Evolutionary conservation across 208 protist species (phyloP).

Genomic region (Leishmania turanica): DNA sequence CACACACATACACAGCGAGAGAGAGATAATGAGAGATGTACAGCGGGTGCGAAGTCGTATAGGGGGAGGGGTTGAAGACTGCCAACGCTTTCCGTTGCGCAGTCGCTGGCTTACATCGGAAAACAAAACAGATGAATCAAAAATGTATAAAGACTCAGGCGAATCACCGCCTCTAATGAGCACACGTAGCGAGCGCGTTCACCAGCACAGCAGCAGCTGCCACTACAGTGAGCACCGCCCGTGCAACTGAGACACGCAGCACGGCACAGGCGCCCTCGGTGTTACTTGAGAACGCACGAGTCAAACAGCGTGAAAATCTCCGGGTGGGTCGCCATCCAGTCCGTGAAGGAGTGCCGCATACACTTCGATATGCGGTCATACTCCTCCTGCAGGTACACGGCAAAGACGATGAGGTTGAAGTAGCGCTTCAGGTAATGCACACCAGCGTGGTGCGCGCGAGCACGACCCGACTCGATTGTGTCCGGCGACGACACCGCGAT

Average conservation of each 20-base stretch:
- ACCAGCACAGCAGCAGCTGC: not conserved
- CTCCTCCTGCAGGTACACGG: conserved; percentile 84
- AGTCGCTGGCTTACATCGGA: not conserved
- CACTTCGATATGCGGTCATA: conserved; percentile 65
- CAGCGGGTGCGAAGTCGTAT: not conserved
- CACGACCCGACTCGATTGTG: conserved; percentile 66
- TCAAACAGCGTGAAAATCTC: conserved; percentile 69
- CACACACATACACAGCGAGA: not conserved
- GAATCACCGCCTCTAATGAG: not conserved
- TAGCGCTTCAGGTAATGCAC: conserved; percentile 89
- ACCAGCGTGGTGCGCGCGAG: conserved; percentile 82
- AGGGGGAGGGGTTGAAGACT: not conserved
- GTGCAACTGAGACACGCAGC: conserved; percentile 3
- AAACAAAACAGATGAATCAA: not conserved
- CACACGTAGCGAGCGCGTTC: not conserved
- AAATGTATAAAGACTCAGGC: not conserved
- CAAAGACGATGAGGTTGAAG: conserved; percentile 89
- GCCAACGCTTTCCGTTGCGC: not conserved
- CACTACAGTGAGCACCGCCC: not conserved
- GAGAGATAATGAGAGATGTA: too few relatives aligned
- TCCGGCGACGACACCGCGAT: conserved; percentile 72
- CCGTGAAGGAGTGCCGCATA: conserved; percentile 59
- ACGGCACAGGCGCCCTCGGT: conserved; percentile 5
- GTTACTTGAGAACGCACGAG: conserved; percentile 62
- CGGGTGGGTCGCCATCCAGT: conserved; percentile 67